These are phyloP conservation scores for Monoraphidium neglectum DNA, from an alignment of 139 green algal species.

Conservation along the genomic window DNA sequence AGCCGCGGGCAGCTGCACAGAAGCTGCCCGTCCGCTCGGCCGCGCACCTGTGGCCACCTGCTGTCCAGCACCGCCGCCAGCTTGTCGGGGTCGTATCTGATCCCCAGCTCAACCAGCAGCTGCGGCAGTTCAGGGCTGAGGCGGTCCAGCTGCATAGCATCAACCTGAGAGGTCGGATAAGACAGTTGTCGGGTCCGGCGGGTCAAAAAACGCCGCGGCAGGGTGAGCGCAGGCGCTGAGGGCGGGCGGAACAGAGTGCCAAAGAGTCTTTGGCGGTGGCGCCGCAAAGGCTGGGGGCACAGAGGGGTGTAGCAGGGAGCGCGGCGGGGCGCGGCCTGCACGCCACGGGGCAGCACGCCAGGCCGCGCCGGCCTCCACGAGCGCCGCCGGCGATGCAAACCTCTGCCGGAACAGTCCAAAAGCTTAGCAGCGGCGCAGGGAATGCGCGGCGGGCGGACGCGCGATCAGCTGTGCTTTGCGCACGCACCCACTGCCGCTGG, in stretches of 20 bases:
- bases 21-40: slow-evolving; percentile 29
- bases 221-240: background rate
- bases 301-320: too few relatives aligned
- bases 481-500: slow-evolving; percentile 44
- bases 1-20: background rate
- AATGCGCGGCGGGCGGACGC: too few relatives aligned
- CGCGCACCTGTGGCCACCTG: slow-evolving; percentile 57
- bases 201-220: too few relatives aligned
- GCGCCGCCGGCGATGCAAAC: too few relatives aligned
- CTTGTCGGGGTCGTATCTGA: slow-evolving; percentile 78
- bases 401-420: too few relatives aligned
- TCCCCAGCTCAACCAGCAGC: slow-evolving; percentile 78
- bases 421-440: too few relatives aligned
- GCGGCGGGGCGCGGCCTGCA: too few relatives aligned
- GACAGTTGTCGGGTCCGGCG: too few relatives aligned
- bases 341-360: too few relatives aligned
- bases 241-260: background rate
- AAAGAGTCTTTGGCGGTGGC: background rate
- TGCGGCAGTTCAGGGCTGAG: slow-evolving; percentile 72
- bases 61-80: slow-evolving; percentile 54
- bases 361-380: too few relatives aligned
- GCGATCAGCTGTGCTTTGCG: too few relatives aligned
- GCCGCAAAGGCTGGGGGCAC: too few relatives aligned
- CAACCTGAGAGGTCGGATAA: slow-evolving; percentile 46
- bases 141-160: slow-evolving; percentile 77